Evolutionary conservation across 2,329 filamentous ascomycete genomes (phyloP).

Genomic region (Diaporthe eres): DNA sequence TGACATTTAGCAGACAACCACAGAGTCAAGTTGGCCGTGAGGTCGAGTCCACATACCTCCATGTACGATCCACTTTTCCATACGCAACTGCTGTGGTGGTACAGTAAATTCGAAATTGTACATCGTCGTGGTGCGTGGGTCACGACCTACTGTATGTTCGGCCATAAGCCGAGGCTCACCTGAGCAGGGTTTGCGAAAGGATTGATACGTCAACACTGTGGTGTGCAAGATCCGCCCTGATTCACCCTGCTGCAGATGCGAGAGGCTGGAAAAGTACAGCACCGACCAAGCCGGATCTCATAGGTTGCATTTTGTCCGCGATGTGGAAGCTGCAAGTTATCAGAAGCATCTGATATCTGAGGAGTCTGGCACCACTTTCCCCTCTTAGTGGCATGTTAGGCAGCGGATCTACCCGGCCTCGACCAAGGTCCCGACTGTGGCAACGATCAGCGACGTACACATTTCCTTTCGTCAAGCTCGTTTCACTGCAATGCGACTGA

Average conservation of each 20-base stretch:
- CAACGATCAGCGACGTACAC: constrained; percentile 25
- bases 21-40: not conserved
- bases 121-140: constrained; percentile 16
- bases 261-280: constrained; percentile 3
- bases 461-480: constrained; percentile 5
- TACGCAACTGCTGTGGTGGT: not conserved
- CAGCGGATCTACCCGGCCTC: constrained; percentile 41
- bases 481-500: constrained; percentile 25
- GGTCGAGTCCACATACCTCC: not conserved
- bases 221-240: constrained; percentile 5
- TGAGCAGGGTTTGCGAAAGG: constrained; percentile 1
- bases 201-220: constrained; percentile 29
- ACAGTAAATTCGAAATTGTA: constrained; percentile 20
- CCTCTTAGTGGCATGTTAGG: constrained; percentile 40
- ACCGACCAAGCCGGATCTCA: constrained; percentile 12
- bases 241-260: not conserved
- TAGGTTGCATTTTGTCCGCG: not conserved
- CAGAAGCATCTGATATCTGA: constrained; percentile 38
- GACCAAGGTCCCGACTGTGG: constrained; percentile 17
- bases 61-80: constrained; percentile 16
- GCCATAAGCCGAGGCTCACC: constrained; percentile 34
- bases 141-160: constrained; percentile 27
- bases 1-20: not conserved
- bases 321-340: constrained; percentile 21
- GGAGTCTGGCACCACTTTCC: constrained; percentile 38